Base-by-base conservation (phyloP, 2,329 filamentous ascomycete species). In the Colletotrichum endophyticum region DNA sequence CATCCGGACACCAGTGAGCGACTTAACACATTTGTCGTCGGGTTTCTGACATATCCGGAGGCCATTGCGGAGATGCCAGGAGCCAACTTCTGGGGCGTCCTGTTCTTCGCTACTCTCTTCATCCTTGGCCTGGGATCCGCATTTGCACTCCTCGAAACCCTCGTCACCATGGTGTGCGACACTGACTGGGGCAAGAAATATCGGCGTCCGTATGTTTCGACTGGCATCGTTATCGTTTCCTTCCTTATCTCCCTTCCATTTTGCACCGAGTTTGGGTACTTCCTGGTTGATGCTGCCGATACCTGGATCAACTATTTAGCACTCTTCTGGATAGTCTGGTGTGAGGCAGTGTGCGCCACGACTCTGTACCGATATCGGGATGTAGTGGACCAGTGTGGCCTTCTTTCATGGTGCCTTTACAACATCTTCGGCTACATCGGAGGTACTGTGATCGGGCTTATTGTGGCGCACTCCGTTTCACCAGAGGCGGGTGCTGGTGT, bases 1-100 rank as follows among this genome's bases (percentile, higher is more conserved):
- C 79, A 80, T 61, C 84, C 84, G 0, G 81, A 82, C 6, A 79
- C 80, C 1, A 78, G 78, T 22, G 81, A 83, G 7, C 59, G 84
- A 7, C 80, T 91, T 0, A 88, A 88, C 5, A 89, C 88, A 3
- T 91, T 91, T 69, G 87, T 87, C 2, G 86, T 90, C 0, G 90
- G 89, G 4, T 91, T 91, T 79, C 79, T 91, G 44, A 91, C 89
- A 1, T 84, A 90, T 6, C 89, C 89, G 0, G 85, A 87, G 56
- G 90, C 90, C 1, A 85, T 91, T 2, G 80, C 88, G 0, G 84
- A 91, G 69, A 91, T 91, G 89, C 90, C 89, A 0, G 89, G 87
- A 0, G 84, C 89, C 2, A 91, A 91, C 72, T 90, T 89, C 73
- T 91, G 89, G 87, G 88, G 89, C 0, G 83, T 89, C 0, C 81